A percentile compares a stretch with the other conserved stretches of the same genome.
These are phyloP conservation scores for Papiliotrema terrestris DNA, from an alignment of 1,284 basidiomycete genomes.

Conservation along the genomic window DNA sequence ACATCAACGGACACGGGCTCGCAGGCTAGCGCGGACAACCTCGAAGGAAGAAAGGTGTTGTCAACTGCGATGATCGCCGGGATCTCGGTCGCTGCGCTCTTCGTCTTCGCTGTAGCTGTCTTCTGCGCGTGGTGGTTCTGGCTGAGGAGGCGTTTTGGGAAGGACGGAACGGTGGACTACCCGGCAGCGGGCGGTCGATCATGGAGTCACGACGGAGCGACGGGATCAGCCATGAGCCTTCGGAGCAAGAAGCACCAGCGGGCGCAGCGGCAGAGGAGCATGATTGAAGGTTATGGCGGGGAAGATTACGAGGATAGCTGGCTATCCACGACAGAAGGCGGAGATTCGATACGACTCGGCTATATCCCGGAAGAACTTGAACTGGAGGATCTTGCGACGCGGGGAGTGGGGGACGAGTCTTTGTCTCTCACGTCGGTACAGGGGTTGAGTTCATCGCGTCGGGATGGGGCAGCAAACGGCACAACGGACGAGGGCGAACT, in stretches of 20 bases:
- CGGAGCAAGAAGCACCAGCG: conserved; percentile 40
- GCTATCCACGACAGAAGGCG: conserved; percentile 30
- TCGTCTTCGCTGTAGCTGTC: conserved; percentile 36
- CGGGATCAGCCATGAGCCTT: background rate
- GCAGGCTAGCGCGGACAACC: background rate
- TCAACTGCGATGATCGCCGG: conserved; percentile 39
- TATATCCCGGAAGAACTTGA: conserved; percentile 31
- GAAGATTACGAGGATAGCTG: conserved; percentile 43
- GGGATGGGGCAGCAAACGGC: background rate
- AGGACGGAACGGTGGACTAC: conserved; percentile 33
- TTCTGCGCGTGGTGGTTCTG: conserved; percentile 49
- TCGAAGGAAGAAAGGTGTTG: conserved; percentile 21
- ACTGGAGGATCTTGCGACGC: conserved; percentile 14
- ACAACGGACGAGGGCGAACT: background rate
- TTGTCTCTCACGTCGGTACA: background rate
- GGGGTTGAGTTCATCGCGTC: background rate
- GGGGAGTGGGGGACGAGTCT: background rate
- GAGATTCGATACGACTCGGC: conserved; percentile 28
- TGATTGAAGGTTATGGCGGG: conserved; percentile 43
- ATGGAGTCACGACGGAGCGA: background rate
- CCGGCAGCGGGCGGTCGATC: background rate
- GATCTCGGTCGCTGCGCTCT: conserved; percentile 39
- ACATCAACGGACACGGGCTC: background rate
- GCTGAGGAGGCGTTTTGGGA: conserved; percentile 42
- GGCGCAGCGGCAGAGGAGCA: conserved; percentile 42